phyloP scores from a whole-genome alignment of 352 stramenopile genomes.

The Phytophthora idaei region DNA sequence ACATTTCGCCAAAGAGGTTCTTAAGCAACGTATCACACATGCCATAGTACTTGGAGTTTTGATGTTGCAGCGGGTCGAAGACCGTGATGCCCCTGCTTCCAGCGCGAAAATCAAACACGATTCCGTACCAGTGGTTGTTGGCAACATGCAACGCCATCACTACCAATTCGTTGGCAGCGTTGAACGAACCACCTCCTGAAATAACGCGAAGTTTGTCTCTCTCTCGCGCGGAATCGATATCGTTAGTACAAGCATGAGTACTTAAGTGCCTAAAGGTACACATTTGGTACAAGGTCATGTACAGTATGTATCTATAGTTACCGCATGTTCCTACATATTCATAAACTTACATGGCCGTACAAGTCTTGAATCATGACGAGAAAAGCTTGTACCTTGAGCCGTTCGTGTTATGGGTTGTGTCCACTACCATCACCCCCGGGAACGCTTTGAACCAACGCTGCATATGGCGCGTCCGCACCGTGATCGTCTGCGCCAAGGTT shows the following conservation, averaged over 20 bases:
- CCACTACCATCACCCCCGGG: neutral
- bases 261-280: neutral
- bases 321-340: neutral
- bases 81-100: neutral
- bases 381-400: neutral
- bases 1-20: neutral
- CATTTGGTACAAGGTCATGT: neutral
- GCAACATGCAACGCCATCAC: neutral
- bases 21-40: neutral
- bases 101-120: conserved; percentile 1
- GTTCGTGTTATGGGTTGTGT: neutral
- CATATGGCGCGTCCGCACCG: neutral
- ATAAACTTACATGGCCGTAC: neutral
- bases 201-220: neutral
- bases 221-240: neutral
- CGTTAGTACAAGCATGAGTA: neutral
- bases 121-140: neutral
- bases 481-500: neutral
- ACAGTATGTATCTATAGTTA: neutral
- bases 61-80: neutral
- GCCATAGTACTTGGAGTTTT: neutral
- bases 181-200: neutral
- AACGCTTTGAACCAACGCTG: neutral
- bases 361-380: neutral
- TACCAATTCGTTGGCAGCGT: neutral